Percentiles rank a stretch among this genome's conserved stretches.
phyloP scores from a whole-genome alignment of 208 protist genomes.

The Sergeia podlipaevii region DNA sequence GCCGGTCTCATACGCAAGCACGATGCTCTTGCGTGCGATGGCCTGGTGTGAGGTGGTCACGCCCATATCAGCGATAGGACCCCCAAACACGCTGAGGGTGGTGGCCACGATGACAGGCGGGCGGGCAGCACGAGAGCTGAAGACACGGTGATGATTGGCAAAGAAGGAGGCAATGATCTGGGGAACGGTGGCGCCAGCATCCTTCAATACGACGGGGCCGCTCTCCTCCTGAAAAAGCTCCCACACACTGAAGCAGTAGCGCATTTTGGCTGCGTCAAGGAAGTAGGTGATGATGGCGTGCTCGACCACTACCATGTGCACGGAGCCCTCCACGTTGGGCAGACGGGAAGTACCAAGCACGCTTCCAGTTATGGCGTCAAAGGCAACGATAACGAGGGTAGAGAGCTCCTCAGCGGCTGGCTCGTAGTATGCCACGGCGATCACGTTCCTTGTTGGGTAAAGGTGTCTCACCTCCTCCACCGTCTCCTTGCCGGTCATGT shows the following conservation, averaged over 20 bases:
- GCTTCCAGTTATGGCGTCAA: slow-evolving; percentile 84
- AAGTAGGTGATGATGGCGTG: slow-evolving; percentile 84
- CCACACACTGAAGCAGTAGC: slow-evolving; percentile 83
- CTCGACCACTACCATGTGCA: slow-evolving; percentile 82
- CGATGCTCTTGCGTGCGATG: slow-evolving; percentile 78
- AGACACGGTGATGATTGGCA: slow-evolving; percentile 36
- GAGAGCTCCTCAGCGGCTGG: slow-evolving; percentile 46
- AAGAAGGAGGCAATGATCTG: slow-evolving; percentile 80
- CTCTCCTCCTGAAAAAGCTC: slow-evolving; percentile 81
- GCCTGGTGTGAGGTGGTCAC: slow-evolving; percentile 77
- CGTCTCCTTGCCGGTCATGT: slow-evolving; percentile 40
- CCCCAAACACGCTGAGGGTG: slow-evolving; percentile 65
- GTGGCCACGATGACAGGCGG: slow-evolving; percentile 63
- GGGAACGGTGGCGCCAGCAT: slow-evolving; percentile 61
- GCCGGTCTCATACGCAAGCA: slow-evolving; percentile 76
- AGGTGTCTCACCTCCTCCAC: slow-evolving; percentile 79
- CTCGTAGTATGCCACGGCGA: slow-evolving; percentile 81
- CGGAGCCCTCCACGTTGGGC: slow-evolving; percentile 66
- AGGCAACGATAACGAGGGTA: slow-evolving; percentile 62
- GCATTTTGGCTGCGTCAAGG: slow-evolving; percentile 77
- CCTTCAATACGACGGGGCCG: slow-evolving; percentile 38
- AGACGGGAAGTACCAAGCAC: slow-evolving; percentile 72
- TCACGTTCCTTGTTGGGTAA: slow-evolving; percentile 78
- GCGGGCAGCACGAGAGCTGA: slow-evolving; percentile 75
- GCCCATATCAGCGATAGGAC: slow-evolving; percentile 50